Base-by-base conservation (phyloP, 106 monocot species). In the Dendrobium chrysotoxum region DNA sequence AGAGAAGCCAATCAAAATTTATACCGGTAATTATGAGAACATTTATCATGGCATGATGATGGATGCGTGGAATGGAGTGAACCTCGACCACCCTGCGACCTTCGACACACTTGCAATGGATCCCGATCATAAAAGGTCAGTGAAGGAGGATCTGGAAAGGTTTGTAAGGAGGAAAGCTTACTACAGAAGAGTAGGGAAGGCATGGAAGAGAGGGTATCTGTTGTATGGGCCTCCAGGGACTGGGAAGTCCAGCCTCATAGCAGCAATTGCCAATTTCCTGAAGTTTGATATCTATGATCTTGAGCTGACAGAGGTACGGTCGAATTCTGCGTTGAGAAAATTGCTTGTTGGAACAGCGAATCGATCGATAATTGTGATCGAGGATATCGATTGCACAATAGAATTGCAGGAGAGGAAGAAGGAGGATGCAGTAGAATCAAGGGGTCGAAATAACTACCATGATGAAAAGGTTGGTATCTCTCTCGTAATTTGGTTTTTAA, bases 151-250 rank as follows among this genome's bases (percentile, higher is more conserved):
- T 58, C 40, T 86, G 53, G 55, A 28, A 67, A 83, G 77, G 72
- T 86, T 86, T 41, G 72, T 75, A 7, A 40, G 28, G 18, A 79
- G 81, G 38, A 76, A 79, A 16, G 77, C 77, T 31, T 77, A 85
- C 50, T 80, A 85, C 67, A 79, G 44, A 66, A 82, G 44, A 58
- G 44, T 77, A 0, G 83, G 86, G 11, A 86, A 80, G 38, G 83
- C 83, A 1, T 86, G 86, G 86, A 86, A 86, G 86, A 28, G 83
- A 3, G 86, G 83, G 0, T 86, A 86, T 64, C 58, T 86, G 40
- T 31, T 86, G 15, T 86, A 79, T 68, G 86, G 86, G 0, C 86
- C 86, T 20, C 86, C 82, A 0, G 83, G 83, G 31, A 86, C 86
- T 1, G 86, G 86, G n/a, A 86, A 86, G 58, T 83, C 86, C 23